Evolutionary conservation across 2,329 filamentous ascomycete species (phyloP).

Genomic region (Xylaria sp.): DNA sequence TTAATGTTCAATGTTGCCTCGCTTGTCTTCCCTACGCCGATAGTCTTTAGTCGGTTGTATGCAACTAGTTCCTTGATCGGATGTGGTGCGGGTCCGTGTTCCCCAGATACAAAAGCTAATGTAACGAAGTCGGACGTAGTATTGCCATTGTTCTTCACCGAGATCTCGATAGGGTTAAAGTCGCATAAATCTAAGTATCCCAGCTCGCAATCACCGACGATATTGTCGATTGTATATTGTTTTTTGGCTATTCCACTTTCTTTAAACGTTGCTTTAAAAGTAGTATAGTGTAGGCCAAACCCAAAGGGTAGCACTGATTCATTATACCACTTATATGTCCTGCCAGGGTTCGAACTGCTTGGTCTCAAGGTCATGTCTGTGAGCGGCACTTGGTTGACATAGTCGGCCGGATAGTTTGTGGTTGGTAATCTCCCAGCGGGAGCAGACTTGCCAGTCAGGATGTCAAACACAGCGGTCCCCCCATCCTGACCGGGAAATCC

Average conservation of each 20-base stretch:
- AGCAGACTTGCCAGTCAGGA: slow-evolving; percentile 58
- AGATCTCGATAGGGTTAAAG: slow-evolving; percentile 46
- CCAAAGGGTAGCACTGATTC: slow-evolving; percentile 59
- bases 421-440: slow-evolving; percentile 60
- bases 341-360: slow-evolving; percentile 55
- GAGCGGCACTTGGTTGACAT: slow-evolving; percentile 59
- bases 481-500: slow-evolving; percentile 66
- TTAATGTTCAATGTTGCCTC: slow-evolving; percentile 54
- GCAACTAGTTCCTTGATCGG: slow-evolving; percentile 59
- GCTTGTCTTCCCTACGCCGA: slow-evolving; percentile 41
- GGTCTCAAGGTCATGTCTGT: slow-evolving; percentile 62
- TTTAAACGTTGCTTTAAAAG: slow-evolving; percentile 51
- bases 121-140: slow-evolving; percentile 59
- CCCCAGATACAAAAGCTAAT: slow-evolving; percentile 56
- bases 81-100: slow-evolving; percentile 56
- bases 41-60: slow-evolving; percentile 54
- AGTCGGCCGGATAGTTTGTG: slow-evolving; percentile 61
- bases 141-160: slow-evolving; percentile 56
- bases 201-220: slow-evolving; percentile 50
- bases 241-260: slow-evolving; percentile 15
- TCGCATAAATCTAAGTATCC: slow-evolving; percentile 33
- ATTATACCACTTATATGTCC: slow-evolving; percentile 65
- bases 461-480: slow-evolving; percentile 60
- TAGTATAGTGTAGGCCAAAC: slow-evolving; percentile 62
- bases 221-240: slow-evolving; percentile 50